phyloP scores from a whole-genome alignment of 768 basidiomycete species.

The Xerocomellus dryophilus region DNA sequence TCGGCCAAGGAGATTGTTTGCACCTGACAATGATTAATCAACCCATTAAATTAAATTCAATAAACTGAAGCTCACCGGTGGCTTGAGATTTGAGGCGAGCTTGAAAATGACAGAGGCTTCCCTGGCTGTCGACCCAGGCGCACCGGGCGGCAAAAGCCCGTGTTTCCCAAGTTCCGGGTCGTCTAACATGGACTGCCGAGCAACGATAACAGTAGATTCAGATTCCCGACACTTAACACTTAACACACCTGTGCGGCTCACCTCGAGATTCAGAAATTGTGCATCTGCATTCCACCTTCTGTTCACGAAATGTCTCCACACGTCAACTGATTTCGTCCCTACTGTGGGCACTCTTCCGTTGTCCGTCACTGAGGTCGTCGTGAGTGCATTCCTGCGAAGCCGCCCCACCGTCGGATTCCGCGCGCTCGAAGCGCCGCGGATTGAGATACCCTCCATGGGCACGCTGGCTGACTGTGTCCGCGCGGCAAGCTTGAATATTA shows the following conservation, averaged over 20 bases:
- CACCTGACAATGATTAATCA: conserved; percentile 40
- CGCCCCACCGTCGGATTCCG: conserved; percentile 45
- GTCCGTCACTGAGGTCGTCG: conserved; percentile 19
- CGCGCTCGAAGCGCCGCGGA: conserved; percentile 61
- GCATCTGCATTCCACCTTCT: conserved; percentile 67
- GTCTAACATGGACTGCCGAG: conserved; percentile 64
- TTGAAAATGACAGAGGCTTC: conserved; percentile 89
- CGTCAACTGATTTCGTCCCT: conserved; percentile 47
- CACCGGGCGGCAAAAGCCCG: conserved; percentile 68
- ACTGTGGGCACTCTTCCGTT: conserved; percentile 18
- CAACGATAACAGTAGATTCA: conserved; percentile 5
- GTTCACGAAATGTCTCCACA: conserved; percentile 75
- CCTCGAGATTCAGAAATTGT: conserved; percentile 80
- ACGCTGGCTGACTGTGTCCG: conserved; percentile 34
- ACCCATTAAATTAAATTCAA: not conserved
- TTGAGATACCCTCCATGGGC: conserved; percentile 54
- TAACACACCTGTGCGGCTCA: conserved; percentile 36
- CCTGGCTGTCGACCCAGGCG: conserved; percentile 53
- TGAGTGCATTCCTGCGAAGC: conserved; percentile 57
- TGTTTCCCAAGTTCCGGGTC: conserved; percentile 75
- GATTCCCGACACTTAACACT: not conserved
- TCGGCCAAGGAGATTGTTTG: conserved; percentile 84
- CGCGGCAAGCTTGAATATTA: conserved; percentile 38
- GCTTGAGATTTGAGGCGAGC: conserved; percentile 73
- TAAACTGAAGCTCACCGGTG: conserved; percentile 49